phyloP scores from a whole-genome alignment of 305 asterid species.

The Fraxinus floribunda region DNA sequence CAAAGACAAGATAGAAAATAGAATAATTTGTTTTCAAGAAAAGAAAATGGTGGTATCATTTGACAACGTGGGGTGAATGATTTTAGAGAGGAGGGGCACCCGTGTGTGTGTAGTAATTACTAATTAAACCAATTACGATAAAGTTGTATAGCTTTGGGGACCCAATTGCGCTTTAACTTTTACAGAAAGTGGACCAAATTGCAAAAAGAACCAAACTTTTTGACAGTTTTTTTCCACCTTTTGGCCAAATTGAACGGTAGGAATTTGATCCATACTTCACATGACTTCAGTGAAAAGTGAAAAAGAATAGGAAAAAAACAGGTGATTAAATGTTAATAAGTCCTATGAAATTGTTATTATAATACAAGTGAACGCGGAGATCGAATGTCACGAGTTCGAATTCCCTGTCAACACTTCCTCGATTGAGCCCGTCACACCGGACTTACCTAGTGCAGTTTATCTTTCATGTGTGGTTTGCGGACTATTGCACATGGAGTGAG shows the following conservation, averaged over 20 bases:
- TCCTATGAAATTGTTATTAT: too few relatives aligned
- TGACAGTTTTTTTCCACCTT: neutral
- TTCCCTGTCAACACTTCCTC: too few relatives aligned
- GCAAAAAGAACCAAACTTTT: neutral
- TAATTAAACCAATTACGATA: neutral
- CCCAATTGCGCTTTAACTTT: neutral
- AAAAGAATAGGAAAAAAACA: neutral
- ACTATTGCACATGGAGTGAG: too few relatives aligned
- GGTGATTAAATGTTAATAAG: too few relatives aligned
- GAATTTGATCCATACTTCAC: neutral
- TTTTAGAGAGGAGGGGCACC: neutral
- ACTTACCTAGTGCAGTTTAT: too few relatives aligned
- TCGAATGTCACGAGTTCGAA: too few relatives aligned
- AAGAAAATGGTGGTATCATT: neutral
- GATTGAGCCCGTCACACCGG: too few relatives aligned
- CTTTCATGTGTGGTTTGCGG: too few relatives aligned
- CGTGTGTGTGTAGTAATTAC: neutral
- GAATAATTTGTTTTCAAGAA: neutral
- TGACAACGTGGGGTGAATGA: neutral
- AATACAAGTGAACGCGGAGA: too few relatives aligned
- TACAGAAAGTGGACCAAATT: neutral
- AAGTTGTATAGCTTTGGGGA: slow-evolving; percentile 3
- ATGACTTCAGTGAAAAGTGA: neutral
- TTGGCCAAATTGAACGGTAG: neutral
- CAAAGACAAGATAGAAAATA: neutral